Percentiles rank a stretch among this genome's conserved stretches.
phyloP scores from a whole-genome alignment of 202 grass and related monocot species.

The Brachypodium distachyon region DNA sequence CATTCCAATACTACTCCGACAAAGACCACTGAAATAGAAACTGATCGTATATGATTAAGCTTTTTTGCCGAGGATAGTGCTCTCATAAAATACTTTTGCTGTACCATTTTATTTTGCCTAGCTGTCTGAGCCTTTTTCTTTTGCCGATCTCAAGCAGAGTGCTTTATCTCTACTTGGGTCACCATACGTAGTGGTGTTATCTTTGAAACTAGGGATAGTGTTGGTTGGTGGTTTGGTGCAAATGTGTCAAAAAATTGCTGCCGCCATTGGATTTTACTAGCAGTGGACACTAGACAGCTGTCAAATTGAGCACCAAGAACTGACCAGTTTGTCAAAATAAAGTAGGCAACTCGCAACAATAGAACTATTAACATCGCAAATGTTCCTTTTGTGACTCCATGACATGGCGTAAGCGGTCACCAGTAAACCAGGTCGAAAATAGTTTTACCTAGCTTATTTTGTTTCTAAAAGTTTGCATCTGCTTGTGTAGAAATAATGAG shows the following conservation, averaged over 20 bases:
- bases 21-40: no score
- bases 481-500: no score
- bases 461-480: no score
- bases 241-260: not conserved
- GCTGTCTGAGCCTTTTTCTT: not conserved
- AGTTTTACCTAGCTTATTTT: no score
- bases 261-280: not conserved
- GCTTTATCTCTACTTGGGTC: not conserved
- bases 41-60: not conserved
- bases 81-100: not conserved
- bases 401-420: no score
- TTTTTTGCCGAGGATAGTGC: not conserved
- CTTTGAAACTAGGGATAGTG: not conserved
- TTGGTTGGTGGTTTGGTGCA: not conserved
- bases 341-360: no score
- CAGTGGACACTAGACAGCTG: no score
- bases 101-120: not conserved
- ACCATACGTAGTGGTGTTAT: not conserved
- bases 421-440: no score
- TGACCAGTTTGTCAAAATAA: no score
- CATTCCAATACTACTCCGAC: no score
- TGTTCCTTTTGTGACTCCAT: no score
- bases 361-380: no score
- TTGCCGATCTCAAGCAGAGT: not conserved
- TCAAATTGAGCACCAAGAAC: not conserved